These are phyloP conservation scores for Furcasterigmium furcatum DNA, from an alignment of 2,329 filamentous ascomycete species.

Conservation along the genomic window DNA sequence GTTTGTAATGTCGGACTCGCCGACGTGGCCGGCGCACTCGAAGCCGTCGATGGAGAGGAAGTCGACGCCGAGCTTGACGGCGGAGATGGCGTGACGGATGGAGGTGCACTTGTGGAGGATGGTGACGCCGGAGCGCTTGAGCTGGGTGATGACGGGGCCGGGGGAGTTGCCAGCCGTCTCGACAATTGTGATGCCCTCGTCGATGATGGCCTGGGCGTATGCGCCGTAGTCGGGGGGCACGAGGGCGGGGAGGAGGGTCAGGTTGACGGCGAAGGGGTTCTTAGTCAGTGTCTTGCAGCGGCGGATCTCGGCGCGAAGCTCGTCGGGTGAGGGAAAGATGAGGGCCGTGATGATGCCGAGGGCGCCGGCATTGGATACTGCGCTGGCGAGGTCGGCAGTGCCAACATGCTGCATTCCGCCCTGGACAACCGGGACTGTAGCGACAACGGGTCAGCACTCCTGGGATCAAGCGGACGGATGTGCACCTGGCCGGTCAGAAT, in stretches of 20 bases:
- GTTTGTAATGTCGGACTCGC: constrained; percentile 84
- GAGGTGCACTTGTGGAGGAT: constrained; percentile 98
- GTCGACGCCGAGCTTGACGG: constrained; percentile 91
- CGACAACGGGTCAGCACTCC: neutral
- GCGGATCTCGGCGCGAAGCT: constrained; percentile 89
- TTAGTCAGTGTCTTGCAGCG: constrained; percentile 77
- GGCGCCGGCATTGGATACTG: constrained; percentile 78
- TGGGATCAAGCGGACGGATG: constrained; percentile 3
- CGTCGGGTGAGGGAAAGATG: constrained; percentile 89
- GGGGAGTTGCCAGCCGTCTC: constrained; percentile 90
- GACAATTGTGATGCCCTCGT: constrained; percentile 87
- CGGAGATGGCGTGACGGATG: constrained; percentile 87
- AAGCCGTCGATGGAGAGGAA: constrained; percentile 97
- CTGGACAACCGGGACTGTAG: constrained; percentile 73
- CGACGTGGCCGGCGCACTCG: constrained; percentile 90
- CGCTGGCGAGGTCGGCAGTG: constrained; percentile 73
- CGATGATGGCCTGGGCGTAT: constrained; percentile 89
- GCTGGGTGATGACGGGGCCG: constrained; percentile 82
- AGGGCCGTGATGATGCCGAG: constrained; percentile 82
- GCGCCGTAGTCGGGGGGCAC: constrained; percentile 88
- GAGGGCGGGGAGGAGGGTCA: constrained; percentile 87
- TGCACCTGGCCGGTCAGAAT: constrained; percentile 4
- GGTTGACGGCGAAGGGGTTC: constrained; percentile 86
- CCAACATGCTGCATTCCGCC: constrained; percentile 88
- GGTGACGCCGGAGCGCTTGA: constrained; percentile 76